phyloP scores from a whole-genome alignment of 257 asterid species.

The Solanum chilense region DNA sequence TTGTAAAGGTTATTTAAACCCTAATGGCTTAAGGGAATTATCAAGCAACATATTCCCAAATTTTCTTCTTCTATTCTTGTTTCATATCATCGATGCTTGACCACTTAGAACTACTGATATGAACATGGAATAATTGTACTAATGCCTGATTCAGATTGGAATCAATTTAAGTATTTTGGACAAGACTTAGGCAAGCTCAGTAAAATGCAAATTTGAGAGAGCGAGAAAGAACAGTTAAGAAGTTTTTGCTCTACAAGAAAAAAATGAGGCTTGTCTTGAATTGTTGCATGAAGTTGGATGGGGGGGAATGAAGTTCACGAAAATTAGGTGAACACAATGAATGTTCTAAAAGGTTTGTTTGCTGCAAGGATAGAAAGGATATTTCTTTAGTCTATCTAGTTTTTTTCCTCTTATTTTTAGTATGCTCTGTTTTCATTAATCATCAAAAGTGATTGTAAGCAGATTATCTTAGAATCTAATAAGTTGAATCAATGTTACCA shows the following conservation, averaged over 20 bases:
- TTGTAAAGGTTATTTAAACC: background rate
- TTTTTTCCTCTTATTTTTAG: background rate
- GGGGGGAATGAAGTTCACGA: background rate
- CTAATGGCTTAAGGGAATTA: background rate
- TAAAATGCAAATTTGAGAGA: background rate
- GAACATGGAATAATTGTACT: background rate
- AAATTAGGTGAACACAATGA: background rate
- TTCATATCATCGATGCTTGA: background rate
- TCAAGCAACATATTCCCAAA: background rate
- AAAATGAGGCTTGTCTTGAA: background rate
- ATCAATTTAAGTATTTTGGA: background rate
- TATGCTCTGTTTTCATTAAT: background rate
- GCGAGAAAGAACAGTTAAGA: background rate
- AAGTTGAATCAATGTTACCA: background rate
- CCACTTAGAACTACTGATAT: background rate
- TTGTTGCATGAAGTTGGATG: background rate
- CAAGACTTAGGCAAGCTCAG: background rate
- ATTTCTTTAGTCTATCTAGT: background rate
- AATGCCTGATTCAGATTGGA: background rate
- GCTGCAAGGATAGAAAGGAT: background rate
- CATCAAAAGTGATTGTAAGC: background rate
- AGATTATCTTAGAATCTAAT: background rate
- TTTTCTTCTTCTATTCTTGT: background rate
- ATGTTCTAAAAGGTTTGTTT: background rate
- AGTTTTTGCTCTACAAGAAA: background rate